A percentile compares a stretch with the other conserved stretches of the same genome.
Evolutionary conservation across 257 asterid genomes (phyloP).

Genomic region (Ajuga chamaepitys): DNA sequence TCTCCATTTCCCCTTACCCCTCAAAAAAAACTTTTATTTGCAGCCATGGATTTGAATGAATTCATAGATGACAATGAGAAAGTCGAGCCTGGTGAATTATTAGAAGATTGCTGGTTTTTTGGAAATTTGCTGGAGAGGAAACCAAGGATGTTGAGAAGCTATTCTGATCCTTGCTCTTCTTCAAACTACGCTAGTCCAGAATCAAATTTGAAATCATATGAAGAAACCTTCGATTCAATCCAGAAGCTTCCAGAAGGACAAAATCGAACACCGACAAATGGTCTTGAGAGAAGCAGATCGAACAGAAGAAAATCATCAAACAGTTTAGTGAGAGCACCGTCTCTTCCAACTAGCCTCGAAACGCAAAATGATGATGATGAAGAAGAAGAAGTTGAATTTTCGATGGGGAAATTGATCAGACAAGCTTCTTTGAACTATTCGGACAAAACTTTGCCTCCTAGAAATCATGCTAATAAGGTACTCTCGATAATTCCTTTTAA

Average conservation of each 20-base stretch:
- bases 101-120: slow-evolving; percentile 73
- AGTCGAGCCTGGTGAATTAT: slow-evolving; percentile 47
- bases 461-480: slow-evolving; percentile 24
- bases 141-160: slow-evolving; percentile 43
- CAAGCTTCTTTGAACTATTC: slow-evolving; percentile 54
- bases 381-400: slow-evolving; percentile 40
- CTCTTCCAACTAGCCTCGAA: slow-evolving; percentile 35
- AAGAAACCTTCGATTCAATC: slow-evolving; percentile 48
- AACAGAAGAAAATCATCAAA: background rate
- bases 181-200: slow-evolving; percentile 13
- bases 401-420: slow-evolving; percentile 55
- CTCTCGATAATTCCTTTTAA: background rate
- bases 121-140: slow-evolving; percentile 48
- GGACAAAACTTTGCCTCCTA: slow-evolving; percentile 27
- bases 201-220: slow-evolving; percentile 27
- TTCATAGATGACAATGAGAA: slow-evolving; percentile 7
- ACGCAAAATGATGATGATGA: background rate
- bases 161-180: slow-evolving; percentile 56
- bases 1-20: background rate
- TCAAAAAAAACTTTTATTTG: background rate
- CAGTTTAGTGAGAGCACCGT: slow-evolving; percentile 38
- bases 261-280: background rate
- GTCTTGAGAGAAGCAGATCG: slow-evolving; percentile 17
- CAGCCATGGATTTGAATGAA: slow-evolving; percentile 26
- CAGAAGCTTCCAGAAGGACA: slow-evolving; percentile 13